Evolutionary conservation across 1,284 basidiomycete species (phyloP).

Genomic region (Puccinia hordei): DNA sequence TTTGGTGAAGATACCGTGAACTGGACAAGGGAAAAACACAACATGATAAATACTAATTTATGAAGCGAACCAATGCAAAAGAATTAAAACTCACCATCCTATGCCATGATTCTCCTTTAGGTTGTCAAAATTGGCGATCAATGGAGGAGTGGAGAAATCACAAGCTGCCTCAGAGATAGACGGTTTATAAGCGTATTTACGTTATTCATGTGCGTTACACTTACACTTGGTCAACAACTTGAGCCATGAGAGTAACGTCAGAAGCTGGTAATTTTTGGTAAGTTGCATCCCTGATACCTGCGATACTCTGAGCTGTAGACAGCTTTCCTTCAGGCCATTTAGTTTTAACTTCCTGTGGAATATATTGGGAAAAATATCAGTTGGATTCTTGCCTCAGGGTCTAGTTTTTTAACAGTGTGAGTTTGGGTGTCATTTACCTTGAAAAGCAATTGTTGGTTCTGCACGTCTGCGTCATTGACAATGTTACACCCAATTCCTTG

Average conservation of each 20-base stretch:
- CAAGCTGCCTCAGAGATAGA: not conserved
- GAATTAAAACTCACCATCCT: constrained; percentile 36
- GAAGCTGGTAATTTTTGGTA: constrained; percentile 27
- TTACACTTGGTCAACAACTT: constrained; percentile 41
- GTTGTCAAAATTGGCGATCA: not conserved
- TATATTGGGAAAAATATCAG: not conserved
- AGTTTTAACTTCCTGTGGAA: constrained; percentile 33
- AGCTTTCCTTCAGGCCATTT: constrained; percentile 42
- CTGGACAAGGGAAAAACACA: not conserved
- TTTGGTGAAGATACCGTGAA: constrained; percentile 36
- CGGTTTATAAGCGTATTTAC: not conserved
- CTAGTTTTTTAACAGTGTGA: no score
- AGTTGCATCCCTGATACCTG: constrained; percentile 26
- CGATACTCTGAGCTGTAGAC: constrained; percentile 15
- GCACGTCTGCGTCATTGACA: constrained; percentile 18
- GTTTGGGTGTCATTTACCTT: not conserved
- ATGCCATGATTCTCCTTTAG: constrained; percentile 39
- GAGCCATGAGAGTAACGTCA: constrained; percentile 3
- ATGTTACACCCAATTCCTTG: constrained; percentile 49
- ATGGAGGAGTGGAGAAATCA: not conserved
- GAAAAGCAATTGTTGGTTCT: constrained; percentile 36
- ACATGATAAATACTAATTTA: no score
- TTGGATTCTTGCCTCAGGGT: not conserved
- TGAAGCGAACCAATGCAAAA: not conserved
- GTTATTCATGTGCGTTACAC: not conserved